Evolutionary conservation across 2,329 filamentous ascomycete genomes (phyloP), one percentile per base, ranked within the genome.

Genomic region (Monosporascus sp.): DNA sequence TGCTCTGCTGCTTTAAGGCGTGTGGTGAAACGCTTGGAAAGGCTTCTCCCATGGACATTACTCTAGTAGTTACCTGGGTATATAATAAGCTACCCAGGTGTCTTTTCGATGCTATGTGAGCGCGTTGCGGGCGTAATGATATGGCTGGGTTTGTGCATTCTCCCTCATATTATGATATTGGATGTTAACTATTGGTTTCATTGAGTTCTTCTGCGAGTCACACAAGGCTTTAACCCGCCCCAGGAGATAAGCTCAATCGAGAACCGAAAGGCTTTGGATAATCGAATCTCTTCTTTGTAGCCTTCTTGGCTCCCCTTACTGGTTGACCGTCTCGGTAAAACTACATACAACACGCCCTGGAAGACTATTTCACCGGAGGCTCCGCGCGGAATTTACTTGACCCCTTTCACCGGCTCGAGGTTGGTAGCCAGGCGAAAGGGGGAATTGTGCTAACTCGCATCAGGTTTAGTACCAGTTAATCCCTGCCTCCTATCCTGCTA

Each of bases 401-500:
- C 31, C 31, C 27, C 31, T 35, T 35, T 35, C 9, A 26, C 48
- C 38, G 22, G 40, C 16, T 38, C 14, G 45, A 46, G 51, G 49
- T 35, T 43, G 26, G 46, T 37, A 50, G 20, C 26, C n/a, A 26
- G 22, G 24, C 17, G 45, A 55, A 59, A 52, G 54, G 54, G 55
- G 53, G 49, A 54, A 38, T 50, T 49, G 37, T 19, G 38, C 55
- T 50, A 60, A 19, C 45, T 52, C 27, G 11, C n/a, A 57, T 55
- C 41, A 22, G 47, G 55, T 53, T 43, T 57, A 59, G 52, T 38
- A 17, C 35, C 40, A 35, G 20, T 17, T 24, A 27, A 53, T 16
- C 55, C 57, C 52, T 56, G 50, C 37, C 26, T 38, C 26, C 46
- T 58, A 56, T 60, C 52, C 47, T 47, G 27, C 50, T 47, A n/a